Evolutionary conservation across 2,329 filamentous ascomycete species (phyloP), one percentile per base, ranked within the genome.

Genomic region (Cladosporium sp.): DNA sequence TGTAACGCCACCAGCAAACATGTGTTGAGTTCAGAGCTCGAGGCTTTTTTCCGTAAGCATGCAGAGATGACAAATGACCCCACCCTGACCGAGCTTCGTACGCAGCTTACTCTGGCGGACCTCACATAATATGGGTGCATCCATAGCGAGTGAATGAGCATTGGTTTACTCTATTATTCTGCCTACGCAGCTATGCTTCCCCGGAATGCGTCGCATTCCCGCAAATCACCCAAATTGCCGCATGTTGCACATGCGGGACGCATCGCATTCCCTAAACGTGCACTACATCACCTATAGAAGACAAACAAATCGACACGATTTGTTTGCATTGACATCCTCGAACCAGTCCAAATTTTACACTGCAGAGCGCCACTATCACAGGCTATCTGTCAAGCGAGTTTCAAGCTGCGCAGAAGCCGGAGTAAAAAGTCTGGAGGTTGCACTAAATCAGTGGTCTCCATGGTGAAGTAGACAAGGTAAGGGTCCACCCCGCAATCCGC

Each of bases 121-220:
- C 25, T 25, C 25, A 25, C 25, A 25, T 25, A 25, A 25, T 6
- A 25, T 6, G 25, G 25, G 25, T 25, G 25, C 25, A 25, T 25
- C 25, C 25, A 25, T 25, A 25, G 25, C 3, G 25, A 6, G 25
- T 6, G 25, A 25, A 25, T 6, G 25, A 25, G 25, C 6, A 25
- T 25, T 25, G 6, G 25, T 25, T 6, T 25, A n/a, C n/a, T n/a
- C n/a, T n/a, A n/a, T n/a, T n/a, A n/a, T n/a, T n/a, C n/a, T n/a
- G n/a, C n/a, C n/a, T 51, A 51, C 36, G 49, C 34, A 51, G 36
- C 39, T 39, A 39, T 51, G 20, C 36, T 51, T 39, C 49, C 17
- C 49, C 17, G 19, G 36, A 39, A 28, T 51, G 49, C 49, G 36
- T 39, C 49, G 49, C 36, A 39, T 51, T 51, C 19, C 49, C 49